Evolutionary conservation across 371 early-diverging fungal species (phyloP).

Genomic region (Dichotomocladium elegans): DNA sequence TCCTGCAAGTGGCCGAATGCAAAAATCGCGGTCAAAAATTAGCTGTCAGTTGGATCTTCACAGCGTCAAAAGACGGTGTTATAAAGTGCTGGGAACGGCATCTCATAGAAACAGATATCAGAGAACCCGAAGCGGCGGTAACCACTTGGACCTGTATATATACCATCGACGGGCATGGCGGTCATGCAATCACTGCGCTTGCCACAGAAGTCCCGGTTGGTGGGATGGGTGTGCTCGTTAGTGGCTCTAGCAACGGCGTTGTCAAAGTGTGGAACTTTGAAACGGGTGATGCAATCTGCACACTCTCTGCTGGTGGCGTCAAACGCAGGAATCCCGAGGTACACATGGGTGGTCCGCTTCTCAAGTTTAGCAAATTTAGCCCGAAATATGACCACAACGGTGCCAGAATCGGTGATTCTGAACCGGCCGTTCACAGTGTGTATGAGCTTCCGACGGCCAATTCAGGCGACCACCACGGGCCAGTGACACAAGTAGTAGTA

Average conservation of each 20-base stretch:
- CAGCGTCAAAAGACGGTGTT: slow-evolving; percentile 31
- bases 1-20: slow-evolving; percentile 18
- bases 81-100: slow-evolving; percentile 35
- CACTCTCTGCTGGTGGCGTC: slow-evolving; percentile 22
- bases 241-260: slow-evolving; percentile 77
- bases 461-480: slow-evolving; percentile 18
- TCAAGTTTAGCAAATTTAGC: slow-evolving; percentile 16
- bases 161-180: slow-evolving; percentile 17
- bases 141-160: slow-evolving; percentile 26
- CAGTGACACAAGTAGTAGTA: slow-evolving; percentile 30
- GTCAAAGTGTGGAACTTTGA: slow-evolving; percentile 78
- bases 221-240: slow-evolving; percentile 42
- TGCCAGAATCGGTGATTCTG: background rate
- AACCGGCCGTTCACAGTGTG: background rate
- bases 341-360: slow-evolving; percentile 12
- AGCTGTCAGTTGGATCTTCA: slow-evolving; percentile 25
- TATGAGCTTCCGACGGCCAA: background rate
- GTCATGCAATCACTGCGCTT: slow-evolving; percentile 19
- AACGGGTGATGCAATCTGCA: slow-evolving; percentile 50
- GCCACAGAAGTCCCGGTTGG: slow-evolving; percentile 25
- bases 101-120: slow-evolving; percentile 3
- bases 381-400: background rate
- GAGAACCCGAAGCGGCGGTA: background rate
- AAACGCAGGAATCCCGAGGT: slow-evolving; percentile 8
- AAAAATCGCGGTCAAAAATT: slow-evolving; percentile 16